Evolutionary conservation across 805 yeast species (phyloP).

Genomic region (Saturnispora halmiae): DNA sequence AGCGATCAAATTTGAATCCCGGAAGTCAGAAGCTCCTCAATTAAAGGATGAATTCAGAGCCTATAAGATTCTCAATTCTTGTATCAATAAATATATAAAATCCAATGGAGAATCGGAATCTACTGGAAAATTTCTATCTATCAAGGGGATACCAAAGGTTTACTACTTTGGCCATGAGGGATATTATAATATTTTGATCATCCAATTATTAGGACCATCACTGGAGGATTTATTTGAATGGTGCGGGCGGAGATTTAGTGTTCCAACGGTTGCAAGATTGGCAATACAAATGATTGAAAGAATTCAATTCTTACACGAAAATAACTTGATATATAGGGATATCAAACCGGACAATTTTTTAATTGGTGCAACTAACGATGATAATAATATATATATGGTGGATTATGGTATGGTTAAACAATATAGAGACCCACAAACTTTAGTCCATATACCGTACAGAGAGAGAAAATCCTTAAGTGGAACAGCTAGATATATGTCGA

Average conservation of each 20-base stretch:
- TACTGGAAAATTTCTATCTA: constrained; percentile 19
- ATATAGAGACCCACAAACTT: constrained; percentile 69
- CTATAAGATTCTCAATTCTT: constrained; percentile 59
- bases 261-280: constrained; percentile 63
- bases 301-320: constrained; percentile 66
- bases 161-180: constrained; percentile 85
- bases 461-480: constrained; percentile 76
- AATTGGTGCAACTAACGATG: constrained; percentile 49
- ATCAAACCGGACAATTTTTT: constrained; percentile 79
- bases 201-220: constrained; percentile 76
- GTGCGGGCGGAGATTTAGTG: constrained; percentile 71
- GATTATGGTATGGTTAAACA: constrained; percentile 88
- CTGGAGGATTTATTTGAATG: constrained; percentile 78
- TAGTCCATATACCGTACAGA: constrained; percentile 74
- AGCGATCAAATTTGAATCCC: constrained; percentile 71
- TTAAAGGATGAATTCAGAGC: constrained; percentile 74
- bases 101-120: constrained; percentile 16
- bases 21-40: constrained; percentile 78
- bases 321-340: constrained; percentile 70
- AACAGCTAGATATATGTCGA: constrained; percentile 82
- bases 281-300: constrained; percentile 72
- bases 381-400: constrained; percentile 59
- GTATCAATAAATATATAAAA: constrained; percentile 28
- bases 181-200: constrained; percentile 64
- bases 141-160: constrained; percentile 69